Conservation (phyloP, 352 stramenopile species). For the Pseudoperonospora humuli region DNA sequence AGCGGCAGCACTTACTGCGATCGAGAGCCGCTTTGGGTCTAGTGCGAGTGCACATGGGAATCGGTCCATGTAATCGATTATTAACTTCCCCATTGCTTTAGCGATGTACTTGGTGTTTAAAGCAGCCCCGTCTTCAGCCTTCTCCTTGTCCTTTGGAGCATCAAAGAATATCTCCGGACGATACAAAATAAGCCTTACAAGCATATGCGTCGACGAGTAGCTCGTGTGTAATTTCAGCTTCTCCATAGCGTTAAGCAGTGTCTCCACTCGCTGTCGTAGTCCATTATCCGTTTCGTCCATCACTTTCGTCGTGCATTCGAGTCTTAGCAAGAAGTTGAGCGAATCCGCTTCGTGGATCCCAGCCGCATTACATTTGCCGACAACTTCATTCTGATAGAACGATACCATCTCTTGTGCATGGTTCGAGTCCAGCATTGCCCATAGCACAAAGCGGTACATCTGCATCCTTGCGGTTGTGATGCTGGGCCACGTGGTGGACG, state of each 20-base stretch:
- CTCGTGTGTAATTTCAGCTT: constrained; percentile 31
- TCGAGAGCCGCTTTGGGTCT: constrained; percentile 46
- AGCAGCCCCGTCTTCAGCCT: background rate
- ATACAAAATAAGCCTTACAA: constrained; percentile 57
- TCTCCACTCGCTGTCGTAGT: constrained; percentile 31
- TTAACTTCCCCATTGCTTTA: constrained; percentile 22
- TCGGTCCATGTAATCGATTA: constrained; percentile 41
- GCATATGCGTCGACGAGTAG: constrained; percentile 51
- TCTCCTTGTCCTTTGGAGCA: background rate
- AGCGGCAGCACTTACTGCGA: constrained; percentile 49
- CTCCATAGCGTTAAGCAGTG: constrained; percentile 38
- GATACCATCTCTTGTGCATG: constrained; percentile 21
- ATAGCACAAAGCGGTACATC: constrained; percentile 56
- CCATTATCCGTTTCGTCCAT: constrained; percentile 25
- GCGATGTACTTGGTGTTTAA: background rate
- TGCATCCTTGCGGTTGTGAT: constrained; percentile 41
- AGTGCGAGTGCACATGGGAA: constrained; percentile 34
- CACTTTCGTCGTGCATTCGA: constrained; percentile 48
- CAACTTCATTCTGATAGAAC: constrained; percentile 44
- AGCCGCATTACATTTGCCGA: constrained; percentile 30
- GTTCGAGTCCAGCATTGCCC: constrained; percentile 41
- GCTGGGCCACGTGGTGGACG: constrained; percentile 31
- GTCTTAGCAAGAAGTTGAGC: constrained; percentile 56
- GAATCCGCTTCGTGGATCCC: constrained; percentile 49
- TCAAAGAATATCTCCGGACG: constrained; percentile 38